Base-by-base conservation (phyloP, 208 protist genomes). In the Sergeia podlipaevii region DNA sequence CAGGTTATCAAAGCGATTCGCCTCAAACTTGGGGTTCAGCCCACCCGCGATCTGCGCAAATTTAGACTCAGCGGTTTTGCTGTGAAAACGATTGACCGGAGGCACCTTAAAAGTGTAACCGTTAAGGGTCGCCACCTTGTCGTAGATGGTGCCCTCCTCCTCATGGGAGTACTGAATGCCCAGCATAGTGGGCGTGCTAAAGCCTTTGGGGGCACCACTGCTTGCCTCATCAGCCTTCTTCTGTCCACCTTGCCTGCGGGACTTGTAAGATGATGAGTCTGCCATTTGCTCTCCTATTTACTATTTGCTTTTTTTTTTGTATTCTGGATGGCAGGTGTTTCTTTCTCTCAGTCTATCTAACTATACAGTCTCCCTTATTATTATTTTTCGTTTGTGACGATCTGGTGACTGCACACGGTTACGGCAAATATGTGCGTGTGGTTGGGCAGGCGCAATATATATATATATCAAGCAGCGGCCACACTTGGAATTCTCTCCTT, bases 71-170 rank as follows among this genome's bases (percentile, higher is more conserved):
- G 83, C 82, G 0, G 60, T 71, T 38, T 87, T 86, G 71, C 83
- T 91, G 65, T 90, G 80, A 27, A 89, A 89, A 10, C 81, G 71
- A 45, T 82, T 89, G 8, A 84, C 84, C 18, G 87, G 87, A 2
- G 79, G 78, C 36, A 89, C 77, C 45, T 72, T 69, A 36, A 91
- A 94, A 21, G 82, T 90, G 79, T 90, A 85, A 46, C 74, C 77
- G 39, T 86, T 70, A 27, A 91, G 43, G 17, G 71, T 76, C 28
- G 69, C 69, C 1, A 94, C 62, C 29, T 88, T 89, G n/a, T 80
- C 42, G 65, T 93, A 93, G 30, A 89, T 76, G 57, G 55, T 78
- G 50, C 65, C 67, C 29, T 73, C 62, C 37, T 93, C 82, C 60
- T 93, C 85, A 20, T 58, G 34, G 20, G 66, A 77, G 60, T 90